Percentiles rank a stretch among this genome's conserved stretches.
These are phyloP conservation scores for Dichotomocladium elegans DNA, from an alignment of 371 early-diverging fungal species.

Conservation along the genomic window DNA sequence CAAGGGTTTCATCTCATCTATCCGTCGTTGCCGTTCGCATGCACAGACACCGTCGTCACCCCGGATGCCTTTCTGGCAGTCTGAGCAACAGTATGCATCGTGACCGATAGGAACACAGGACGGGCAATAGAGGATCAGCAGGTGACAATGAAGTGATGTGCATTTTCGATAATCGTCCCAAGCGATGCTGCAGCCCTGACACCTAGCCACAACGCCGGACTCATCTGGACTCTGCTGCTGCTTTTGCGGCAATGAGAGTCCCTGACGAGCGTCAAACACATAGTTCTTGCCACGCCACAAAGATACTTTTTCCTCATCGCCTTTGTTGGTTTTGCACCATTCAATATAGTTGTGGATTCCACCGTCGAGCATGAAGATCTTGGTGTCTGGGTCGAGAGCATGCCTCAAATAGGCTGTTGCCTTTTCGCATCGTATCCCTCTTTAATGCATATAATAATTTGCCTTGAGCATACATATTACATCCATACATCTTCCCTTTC, in stretches of 20 bases:
- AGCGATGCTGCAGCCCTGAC: slow-evolving; percentile 27
- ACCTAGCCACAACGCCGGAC: slow-evolving; percentile 14
- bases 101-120: slow-evolving; percentile 6
- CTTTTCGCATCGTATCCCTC: slow-evolving; percentile 59
- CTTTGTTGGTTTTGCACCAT: slow-evolving; percentile 47
- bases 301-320: slow-evolving; percentile 16
- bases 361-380: slow-evolving; percentile 68
- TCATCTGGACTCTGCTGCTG: neutral
- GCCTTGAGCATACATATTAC: neutral
- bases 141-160: slow-evolving; percentile 22
- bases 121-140: slow-evolving; percentile 34
- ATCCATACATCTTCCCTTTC: neutral
- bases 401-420: slow-evolving; percentile 61
- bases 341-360: slow-evolving; percentile 75
- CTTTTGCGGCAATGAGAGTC: slow-evolving; percentile 14
- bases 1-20: slow-evolving; percentile 25
- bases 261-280: slow-evolving; percentile 72
- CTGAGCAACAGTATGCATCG: slow-evolving; percentile 26
- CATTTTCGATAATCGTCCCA: slow-evolving; percentile 48
- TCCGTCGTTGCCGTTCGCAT: slow-evolving; percentile 30
- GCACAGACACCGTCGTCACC: slow-evolving; percentile 23
- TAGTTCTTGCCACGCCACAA: slow-evolving; percentile 69
- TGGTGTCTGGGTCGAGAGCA: slow-evolving; percentile 30
- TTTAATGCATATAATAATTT: neutral
- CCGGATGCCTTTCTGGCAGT: slow-evolving; percentile 14